Evolutionary conservation across 2,329 filamentous ascomycete genomes (phyloP).

Genomic region (Hyphodiscus sp.): DNA sequence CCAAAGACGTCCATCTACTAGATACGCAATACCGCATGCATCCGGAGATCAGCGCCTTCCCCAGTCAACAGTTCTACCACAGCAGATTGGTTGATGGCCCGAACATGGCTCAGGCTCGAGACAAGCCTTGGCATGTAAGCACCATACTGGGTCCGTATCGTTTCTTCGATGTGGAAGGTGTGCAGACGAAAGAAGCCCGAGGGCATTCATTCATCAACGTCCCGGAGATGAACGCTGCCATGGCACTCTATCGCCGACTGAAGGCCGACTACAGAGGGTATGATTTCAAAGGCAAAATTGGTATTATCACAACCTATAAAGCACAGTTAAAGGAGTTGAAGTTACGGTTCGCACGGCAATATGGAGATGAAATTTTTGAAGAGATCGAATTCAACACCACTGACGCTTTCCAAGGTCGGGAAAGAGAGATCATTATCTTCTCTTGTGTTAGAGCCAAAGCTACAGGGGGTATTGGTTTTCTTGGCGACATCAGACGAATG

Average conservation of each 20-base stretch:
- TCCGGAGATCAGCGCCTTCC: constrained; percentile 88
- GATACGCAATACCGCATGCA: constrained; percentile 99
- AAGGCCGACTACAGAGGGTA: constrained; percentile 61
- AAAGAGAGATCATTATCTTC: constrained; percentile 98
- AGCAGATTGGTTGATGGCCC: constrained; percentile 76
- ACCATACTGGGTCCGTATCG: constrained; percentile 82
- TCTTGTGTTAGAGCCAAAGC: constrained; percentile 92
- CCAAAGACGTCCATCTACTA: constrained; percentile 83
- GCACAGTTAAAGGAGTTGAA: constrained; percentile 80
- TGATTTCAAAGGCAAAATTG: constrained; percentile 77
- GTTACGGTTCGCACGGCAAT: constrained; percentile 63
- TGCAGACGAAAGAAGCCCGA: constrained; percentile 71
- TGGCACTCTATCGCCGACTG: constrained; percentile 78
- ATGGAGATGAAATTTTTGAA: constrained; percentile 68
- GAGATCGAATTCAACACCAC: constrained; percentile 97
- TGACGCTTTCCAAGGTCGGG: constrained; percentile 93
- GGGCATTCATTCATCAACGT: constrained; percentile 88
- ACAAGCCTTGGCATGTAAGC: constrained; percentile 79
- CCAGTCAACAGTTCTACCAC: constrained; percentile 89
- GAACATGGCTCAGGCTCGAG: constrained; percentile 70
- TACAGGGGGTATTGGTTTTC: constrained; percentile 95
- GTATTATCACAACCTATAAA: constrained; percentile 98
- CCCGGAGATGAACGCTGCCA: constrained; percentile 78
- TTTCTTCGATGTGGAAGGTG: constrained; percentile 93
- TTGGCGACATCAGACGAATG: constrained; percentile 97